Evolutionary conservation across 768 basidiomycete genomes (phyloP).

Genomic region (Tricholoma terreum): DNA sequence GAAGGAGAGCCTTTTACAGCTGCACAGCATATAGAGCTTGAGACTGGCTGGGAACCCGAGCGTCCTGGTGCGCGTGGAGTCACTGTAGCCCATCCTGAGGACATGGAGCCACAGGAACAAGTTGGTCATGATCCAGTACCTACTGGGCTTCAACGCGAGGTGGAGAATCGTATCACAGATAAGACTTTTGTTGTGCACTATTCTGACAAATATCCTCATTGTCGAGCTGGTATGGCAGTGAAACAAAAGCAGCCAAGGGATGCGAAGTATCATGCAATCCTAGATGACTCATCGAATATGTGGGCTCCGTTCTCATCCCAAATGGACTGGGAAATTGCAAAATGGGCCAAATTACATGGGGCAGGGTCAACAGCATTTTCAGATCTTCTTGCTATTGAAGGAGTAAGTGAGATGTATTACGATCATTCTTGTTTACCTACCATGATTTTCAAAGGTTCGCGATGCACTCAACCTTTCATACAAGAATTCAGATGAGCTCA

Average conservation of each 20-base stretch:
- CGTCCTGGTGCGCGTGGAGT: background rate
- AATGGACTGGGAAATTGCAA: too few species aligned
- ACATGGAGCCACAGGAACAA: background rate
- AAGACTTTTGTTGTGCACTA: background rate
- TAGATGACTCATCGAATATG: slow-evolving; percentile 4
- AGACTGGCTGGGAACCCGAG: background rate
- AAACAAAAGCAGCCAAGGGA: background rate
- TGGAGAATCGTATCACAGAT: background rate
- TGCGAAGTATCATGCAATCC: background rate
- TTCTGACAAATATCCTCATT: background rate
- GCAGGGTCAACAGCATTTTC: too few species aligned
- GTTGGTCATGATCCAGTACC: background rate
- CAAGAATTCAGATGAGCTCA: slow-evolving; percentile 23
- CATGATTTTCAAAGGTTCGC: slow-evolving; percentile 14
- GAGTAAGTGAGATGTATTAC: slow-evolving; percentile 22
- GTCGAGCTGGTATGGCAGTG: slow-evolving; percentile 5
- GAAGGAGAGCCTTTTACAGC: too few species aligned
- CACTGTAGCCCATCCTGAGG: background rate
- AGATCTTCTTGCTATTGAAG: slow-evolving; percentile 37
- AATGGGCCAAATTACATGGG: too few species aligned
- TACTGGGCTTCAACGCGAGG: background rate
- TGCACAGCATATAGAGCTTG: background rate
- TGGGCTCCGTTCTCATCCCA: slow-evolving; percentile 32
- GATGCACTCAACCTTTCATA: slow-evolving; percentile 26
- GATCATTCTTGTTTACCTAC: background rate